Base-by-base conservation (phyloP, 2,329 filamentous ascomycete species). In the Cladosporium sp. region DNA sequence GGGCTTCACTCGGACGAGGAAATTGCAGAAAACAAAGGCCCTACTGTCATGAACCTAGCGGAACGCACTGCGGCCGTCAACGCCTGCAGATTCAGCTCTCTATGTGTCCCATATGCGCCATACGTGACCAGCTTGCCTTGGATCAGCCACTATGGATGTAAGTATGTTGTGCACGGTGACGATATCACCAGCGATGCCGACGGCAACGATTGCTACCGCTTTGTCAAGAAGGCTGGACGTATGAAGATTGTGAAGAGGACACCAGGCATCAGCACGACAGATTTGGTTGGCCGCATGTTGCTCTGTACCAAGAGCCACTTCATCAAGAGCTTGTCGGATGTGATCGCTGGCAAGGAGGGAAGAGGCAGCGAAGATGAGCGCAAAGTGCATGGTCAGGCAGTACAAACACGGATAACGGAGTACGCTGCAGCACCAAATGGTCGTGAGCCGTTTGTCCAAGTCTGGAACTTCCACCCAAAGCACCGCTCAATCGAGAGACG, bases 221-320 rank as follows among this genome's bases (percentile, higher is more conserved):
- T 94, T 75, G 95, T 99, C 74, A 99, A 99, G 81, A 89, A 91
- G 48, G 95, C 94, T 1, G 90, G 90, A 14, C 87, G 95, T 51
- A 99, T 99, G 86, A 93, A 96, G 80, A 92, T 99, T 21, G 95
- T 99, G 54, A 97, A 96, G 82, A 87, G 95, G 69, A 98, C 95
- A 2, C 95, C 95, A 0, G 93, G 92, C 66, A 99, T 99, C 74
- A 97, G 92, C 11, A 99, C 95, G 1, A 99, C 95, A 3, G 95
- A 99, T 76, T 86, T 99, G n/a, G 95, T 99, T 28, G 95, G 95
- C 23, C 89, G 95, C 73, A 99, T 99, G 95, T 83, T 99, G 73
- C 84, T 98, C 18, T 97, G 93, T 82, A 98, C 94, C n/a, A 90
- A 89, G 75, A 91, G 88, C 25, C 95, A 99, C 80, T 97, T 97